Evolutionary conservation across 2,329 filamentous ascomycete genomes (phyloP).

Genomic region (Colletotrichum simmondsii): DNA sequence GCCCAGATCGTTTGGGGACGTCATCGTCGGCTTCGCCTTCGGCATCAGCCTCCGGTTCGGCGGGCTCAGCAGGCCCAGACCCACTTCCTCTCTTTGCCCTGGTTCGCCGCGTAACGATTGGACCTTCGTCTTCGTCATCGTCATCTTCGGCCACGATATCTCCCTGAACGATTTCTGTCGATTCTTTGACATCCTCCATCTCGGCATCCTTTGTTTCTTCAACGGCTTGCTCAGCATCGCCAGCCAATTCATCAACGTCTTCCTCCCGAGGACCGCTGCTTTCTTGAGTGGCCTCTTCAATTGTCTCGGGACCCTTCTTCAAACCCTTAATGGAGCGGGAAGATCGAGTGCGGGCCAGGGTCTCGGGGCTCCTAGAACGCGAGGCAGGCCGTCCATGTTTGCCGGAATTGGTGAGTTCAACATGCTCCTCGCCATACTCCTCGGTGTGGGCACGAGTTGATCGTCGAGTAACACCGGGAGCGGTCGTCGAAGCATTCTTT

Average conservation of each 20-base stretch:
- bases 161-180: conserved; percentile 45
- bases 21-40: conserved; percentile 40
- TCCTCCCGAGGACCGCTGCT: conserved; percentile 51
- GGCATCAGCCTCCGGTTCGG: conserved; percentile 41
- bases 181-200: conserved; percentile 41
- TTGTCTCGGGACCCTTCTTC: conserved; percentile 59
- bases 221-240: conserved; percentile 42
- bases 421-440: conserved; percentile 64
- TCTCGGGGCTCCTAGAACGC: conserved; percentile 66
- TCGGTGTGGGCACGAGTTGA: conserved; percentile 65
- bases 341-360: conserved; percentile 54
- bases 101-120: conserved; percentile 56
- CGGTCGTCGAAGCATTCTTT: conserved; percentile 34
- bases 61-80: conserved; percentile 41
- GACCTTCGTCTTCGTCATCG: conserved; percentile 61
- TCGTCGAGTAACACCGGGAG: conserved; percentile 51
- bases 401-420: conserved; percentile 71
- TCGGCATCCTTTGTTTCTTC: conserved; percentile 37
- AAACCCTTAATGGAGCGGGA: conserved; percentile 63
- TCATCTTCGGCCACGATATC: conserved; percentile 47
- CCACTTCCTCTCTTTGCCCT: conserved; percentile 48
- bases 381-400: conserved; percentile 62
- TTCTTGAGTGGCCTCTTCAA: conserved; percentile 66
- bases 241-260: conserved; percentile 51
- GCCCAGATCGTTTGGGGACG: conserved; percentile 48